Evolutionary conservation across 805 yeast genomes (phyloP).

Genomic region (Candida germanica): DNA sequence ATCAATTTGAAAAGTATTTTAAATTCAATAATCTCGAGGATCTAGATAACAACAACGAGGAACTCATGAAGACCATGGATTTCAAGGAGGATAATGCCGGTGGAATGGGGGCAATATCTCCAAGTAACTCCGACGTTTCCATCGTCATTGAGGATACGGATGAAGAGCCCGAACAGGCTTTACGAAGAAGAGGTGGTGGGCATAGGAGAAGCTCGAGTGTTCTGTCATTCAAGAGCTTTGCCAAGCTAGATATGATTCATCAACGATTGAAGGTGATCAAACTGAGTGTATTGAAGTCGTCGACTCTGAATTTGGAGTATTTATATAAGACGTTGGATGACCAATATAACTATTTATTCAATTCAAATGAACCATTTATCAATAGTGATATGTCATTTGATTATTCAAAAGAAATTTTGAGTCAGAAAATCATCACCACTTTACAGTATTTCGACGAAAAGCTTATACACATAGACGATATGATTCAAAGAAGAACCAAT

Average conservation of each 20-base stretch:
- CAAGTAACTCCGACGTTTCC: neutral
- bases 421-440: slow-evolving; percentile 39
- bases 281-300: slow-evolving; percentile 33
- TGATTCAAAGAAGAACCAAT: slow-evolving; percentile 32
- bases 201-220: slow-evolving; percentile 27
- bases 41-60: slow-evolving; percentile 12
- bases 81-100: neutral
- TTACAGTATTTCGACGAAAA: slow-evolving; percentile 42
- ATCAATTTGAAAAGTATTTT: slow-evolving; percentile 39
- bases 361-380: slow-evolving; percentile 14
- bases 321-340: slow-evolving; percentile 39
- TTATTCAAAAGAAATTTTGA: slow-evolving; percentile 25
- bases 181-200: neutral
- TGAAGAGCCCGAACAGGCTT: neutral
- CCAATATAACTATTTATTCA: slow-evolving; percentile 37
- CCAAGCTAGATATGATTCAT: slow-evolving; percentile 34
- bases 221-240: slow-evolving; percentile 27
- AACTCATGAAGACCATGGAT: slow-evolving; percentile 1
- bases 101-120: neutral
- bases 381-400: slow-evolving; percentile 11
- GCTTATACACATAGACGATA: slow-evolving; percentile 34
- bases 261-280: slow-evolving; percentile 34
- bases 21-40: slow-evolving; percentile 18
- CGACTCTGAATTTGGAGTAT: slow-evolving; percentile 37
- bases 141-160: slow-evolving; percentile 1